A percentile compares a stretch with the other conserved stretches of the same genome.
Evolutionary conservation across 495 filamentous ascomycete species (phyloP).

Genomic region (Aspergillus nidulans): DNA sequence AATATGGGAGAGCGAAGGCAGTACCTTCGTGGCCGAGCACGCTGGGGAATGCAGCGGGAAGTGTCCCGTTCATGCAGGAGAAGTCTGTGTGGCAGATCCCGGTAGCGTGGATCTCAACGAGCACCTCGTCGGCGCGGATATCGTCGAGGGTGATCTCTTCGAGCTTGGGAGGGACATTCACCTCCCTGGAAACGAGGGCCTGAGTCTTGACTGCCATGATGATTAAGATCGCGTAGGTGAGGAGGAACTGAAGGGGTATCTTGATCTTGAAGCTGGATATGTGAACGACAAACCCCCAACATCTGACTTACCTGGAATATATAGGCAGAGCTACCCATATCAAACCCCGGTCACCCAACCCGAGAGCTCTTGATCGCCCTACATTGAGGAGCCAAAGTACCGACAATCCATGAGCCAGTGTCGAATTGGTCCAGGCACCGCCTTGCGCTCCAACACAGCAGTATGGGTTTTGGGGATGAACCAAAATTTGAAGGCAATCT

Average conservation of each 20-base stretch:
- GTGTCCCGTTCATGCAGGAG: conserved; percentile 15
- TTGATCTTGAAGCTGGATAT: background rate
- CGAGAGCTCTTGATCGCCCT: background rate
- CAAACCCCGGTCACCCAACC: background rate
- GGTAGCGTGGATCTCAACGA: conserved; percentile 34
- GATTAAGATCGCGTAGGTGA: background rate
- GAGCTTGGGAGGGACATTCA: conserved; percentile 1
- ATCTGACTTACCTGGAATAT: background rate
- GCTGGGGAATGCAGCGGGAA: conserved; percentile 15
- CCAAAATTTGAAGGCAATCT: background rate
- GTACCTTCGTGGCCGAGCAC: conserved; percentile 26
- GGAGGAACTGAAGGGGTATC: background rate
- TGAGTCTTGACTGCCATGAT: background rate
- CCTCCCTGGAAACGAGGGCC: conserved; percentile 1
- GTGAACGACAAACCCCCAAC: background rate
- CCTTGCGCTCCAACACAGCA: background rate
- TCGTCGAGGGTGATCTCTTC: conserved; percentile 7
- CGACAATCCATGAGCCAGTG: background rate
- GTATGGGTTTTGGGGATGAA: background rate
- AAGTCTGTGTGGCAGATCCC: conserved; percentile 43
- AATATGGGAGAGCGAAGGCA: background rate
- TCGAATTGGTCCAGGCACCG: background rate
- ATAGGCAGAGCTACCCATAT: background rate
- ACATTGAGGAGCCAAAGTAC: background rate
- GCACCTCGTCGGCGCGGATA: conserved; percentile 23